Base-by-base conservation (phyloP, 2,329 filamentous ascomycete species). In the Colletotrichum endophyticum region DNA sequence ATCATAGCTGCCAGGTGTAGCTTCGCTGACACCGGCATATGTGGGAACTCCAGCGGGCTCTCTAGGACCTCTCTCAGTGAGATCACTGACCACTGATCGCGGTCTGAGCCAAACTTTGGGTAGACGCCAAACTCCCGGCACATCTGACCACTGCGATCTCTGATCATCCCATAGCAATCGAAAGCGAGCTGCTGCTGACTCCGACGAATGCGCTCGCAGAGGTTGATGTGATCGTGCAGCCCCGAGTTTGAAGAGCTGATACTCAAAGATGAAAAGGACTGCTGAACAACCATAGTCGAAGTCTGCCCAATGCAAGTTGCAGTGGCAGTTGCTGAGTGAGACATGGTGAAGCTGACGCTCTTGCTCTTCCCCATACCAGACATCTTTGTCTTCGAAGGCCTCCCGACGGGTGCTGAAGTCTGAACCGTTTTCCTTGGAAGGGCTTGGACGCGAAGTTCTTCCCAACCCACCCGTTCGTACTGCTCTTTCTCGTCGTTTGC, bases 1-100 rank as follows among this genome's bases (percentile, higher is more conserved):
- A 80, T 69, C 4, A 70, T 71, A 8, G 70, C 68, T 1, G 79
- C 76, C 19, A 83, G 78, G 3, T 76, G 71, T 2, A 82, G 49
- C 25, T 72, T 78, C 57, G 78, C 76, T 0, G 57, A n/a, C 19
- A 62, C n/a, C 2, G 56, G 1, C 57, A 70, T 59, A 11, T 22
- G 53, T 5, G 66, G 57, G 13, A 28, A 70, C 5, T 44, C 12
- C 5, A 16, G 8, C 1, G 68, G 68, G 1, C 19, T 34, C 2
- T 70, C 67, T 0, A 70, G 66, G 5, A 80, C 39, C 2, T 77
- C 70, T 27, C 49, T 30, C 12, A 79, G 59, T n/a, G 79, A 77
- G 1, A 79, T 59, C 5, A 67, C 1, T 2, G 71, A 69, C 70
- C 73, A 73, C 16, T 66, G 3, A 0, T 32, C 28, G 3, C 22